Base-by-base conservation (phyloP, 768 basidiomycete genomes). In the Amanita rubescens region DNA sequence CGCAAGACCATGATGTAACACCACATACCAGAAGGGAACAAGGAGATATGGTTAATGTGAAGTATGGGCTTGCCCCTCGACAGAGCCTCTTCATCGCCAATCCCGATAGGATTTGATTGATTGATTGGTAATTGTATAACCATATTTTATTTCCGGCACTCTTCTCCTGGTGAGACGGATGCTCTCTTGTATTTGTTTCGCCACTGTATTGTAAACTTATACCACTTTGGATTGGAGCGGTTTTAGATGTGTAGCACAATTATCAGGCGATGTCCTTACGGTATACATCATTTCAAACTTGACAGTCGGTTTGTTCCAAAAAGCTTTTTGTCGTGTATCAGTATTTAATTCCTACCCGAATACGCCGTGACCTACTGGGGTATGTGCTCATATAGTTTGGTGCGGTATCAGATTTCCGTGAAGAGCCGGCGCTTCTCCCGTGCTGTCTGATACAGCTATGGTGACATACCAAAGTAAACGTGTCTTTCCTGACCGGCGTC, bases 11-110 rank as follows among this genome's bases (percentile, higher is more conserved):
- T 44, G 65, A 67, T 4, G 53, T 49, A 45, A 19, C 3, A 66
- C 70, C n/a, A 59, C 59, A 25, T 27, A 19, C 66, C 78, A 60
- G 75, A 74, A 60, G 65, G 66, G 54, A 62, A 69, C 45, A 69
- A 55, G 74, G 68, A 61, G 67, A 69, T 49, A 67, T 69, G 49
- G 61, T 62, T 12, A 66, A 64, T 39, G 71, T 82, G 34, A 73
- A 77, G 24, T 90, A 90, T 63, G 87, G 86, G 11, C 74, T 90
- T 32, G 82, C 75, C 33, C 80, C 81, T 20, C 75, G 78, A 55
- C 68, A 78, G 17, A 79, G 80, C 57, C 71, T 91, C 27, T 90
- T 80, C 59, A 75, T 91, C 49, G 85, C 85, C 20, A 90, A 91
- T 66, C 87, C 89, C 15, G 83, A 85, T 60, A 61, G 54, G 2